phyloP scores from a whole-genome alignment of 768 basidiomycete genomes.

The Calocera viscosa region DNA sequence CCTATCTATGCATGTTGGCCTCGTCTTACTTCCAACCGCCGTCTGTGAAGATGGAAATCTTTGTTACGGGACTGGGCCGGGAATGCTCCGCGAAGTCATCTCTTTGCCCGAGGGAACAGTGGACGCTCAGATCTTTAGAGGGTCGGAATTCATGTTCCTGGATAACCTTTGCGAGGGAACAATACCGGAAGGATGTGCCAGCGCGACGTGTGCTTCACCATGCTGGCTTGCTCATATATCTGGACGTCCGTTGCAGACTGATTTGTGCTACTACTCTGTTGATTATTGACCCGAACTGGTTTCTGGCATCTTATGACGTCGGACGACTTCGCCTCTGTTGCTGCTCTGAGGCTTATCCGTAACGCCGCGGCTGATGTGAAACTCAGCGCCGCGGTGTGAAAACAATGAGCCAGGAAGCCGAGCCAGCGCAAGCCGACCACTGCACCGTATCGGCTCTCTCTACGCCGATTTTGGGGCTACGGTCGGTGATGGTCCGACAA shows the following conservation, averaged over 20 bases:
- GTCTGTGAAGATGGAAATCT: neutral
- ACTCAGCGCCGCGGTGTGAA: neutral
- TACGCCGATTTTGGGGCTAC: neutral
- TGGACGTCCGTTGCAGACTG: too few relatives aligned
- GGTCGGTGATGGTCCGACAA: neutral
- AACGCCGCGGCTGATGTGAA: neutral
- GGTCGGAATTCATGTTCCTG: too few relatives aligned
- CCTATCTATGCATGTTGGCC: neutral
- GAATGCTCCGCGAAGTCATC: neutral
- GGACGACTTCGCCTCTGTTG: neutral
- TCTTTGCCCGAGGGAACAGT: neutral
- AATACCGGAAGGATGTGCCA: too few relatives aligned
- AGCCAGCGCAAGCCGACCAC: neutral
- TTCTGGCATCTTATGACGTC: neutral
- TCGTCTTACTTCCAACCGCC: neutral
- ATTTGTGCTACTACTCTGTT: too few relatives aligned
- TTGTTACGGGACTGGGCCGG: neutral
- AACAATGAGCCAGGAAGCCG: neutral
- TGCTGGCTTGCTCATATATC: too few relatives aligned
- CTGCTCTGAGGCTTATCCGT: neutral
- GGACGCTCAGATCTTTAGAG: neutral
- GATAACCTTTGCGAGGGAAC: too few relatives aligned
- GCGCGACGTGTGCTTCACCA: too few relatives aligned
- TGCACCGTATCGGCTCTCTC: neutral
- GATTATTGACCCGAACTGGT: too few relatives aligned